Evolutionary conservation across 805 yeast genomes (phyloP).

Genomic region (Clavispora phyllophila): DNA sequence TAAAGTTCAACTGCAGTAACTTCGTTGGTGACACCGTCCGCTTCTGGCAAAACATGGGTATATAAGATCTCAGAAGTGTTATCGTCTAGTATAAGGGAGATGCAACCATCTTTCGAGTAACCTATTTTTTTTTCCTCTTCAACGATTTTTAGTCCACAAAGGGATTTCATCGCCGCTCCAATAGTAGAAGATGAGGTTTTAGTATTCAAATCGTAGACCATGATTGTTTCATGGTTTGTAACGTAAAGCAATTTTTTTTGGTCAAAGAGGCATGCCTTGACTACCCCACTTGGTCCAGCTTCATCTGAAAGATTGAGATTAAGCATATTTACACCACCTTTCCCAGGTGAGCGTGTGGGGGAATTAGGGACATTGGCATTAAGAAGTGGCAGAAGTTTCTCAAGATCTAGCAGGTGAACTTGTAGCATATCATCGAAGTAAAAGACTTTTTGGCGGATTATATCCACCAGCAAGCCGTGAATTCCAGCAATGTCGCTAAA

Average conservation of each 20-base stretch:
- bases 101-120: slow-evolving; percentile 19
- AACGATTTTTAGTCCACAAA: slow-evolving; percentile 6
- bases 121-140: slow-evolving; percentile 11
- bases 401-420: not conserved
- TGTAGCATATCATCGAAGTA: slow-evolving; percentile 1
- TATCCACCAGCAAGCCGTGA: slow-evolving; percentile 17
- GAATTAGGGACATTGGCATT: not conserved
- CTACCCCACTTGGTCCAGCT: not conserved
- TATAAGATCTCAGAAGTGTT: not conserved
- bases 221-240: not conserved
- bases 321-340: not conserved
- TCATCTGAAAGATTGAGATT: not conserved
- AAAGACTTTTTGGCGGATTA: slow-evolving; percentile 6
- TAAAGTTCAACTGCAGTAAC: slow-evolving; percentile 38
- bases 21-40: slow-evolving; percentile 26
- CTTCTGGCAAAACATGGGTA: slow-evolving; percentile 1
- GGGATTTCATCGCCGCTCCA: not conserved
- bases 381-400: not conserved
- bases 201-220: not conserved
- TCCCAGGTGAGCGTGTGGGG: not conserved
- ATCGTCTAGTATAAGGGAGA: slow-evolving; percentile 5
- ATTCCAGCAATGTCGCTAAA: slow-evolving; percentile 5
- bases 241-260: not conserved
- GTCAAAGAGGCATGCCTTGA: not conserved
- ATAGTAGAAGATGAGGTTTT: not conserved